Percentiles rank a stretch among this genome's conserved stretches.
Conservation (phyloP, 345 rosid species). For the Fremontodendron californicum region DNA sequence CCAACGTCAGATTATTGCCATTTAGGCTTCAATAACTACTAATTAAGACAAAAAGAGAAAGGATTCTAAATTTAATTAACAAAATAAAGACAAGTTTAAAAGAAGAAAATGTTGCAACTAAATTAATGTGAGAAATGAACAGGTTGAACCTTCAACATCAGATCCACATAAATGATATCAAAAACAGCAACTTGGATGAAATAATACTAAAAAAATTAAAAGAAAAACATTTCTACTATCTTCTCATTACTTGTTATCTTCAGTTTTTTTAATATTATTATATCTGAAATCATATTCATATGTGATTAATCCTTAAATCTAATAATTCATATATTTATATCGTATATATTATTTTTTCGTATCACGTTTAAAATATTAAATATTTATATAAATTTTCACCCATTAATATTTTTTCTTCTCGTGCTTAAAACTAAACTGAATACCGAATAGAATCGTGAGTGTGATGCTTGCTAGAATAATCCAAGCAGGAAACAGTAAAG, state of each 20-base stretch:
- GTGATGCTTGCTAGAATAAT: background rate
- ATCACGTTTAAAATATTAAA: too few species aligned
- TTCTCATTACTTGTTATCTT: background rate
- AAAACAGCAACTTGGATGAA: conserved; percentile 1
- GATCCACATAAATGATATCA: background rate
- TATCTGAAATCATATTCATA: background rate
- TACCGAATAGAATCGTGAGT: background rate
- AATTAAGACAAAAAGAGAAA: background rate
- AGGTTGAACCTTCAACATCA: background rate
- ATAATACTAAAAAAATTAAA: background rate
- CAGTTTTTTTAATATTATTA: background rate
- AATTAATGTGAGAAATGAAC: too few species aligned
- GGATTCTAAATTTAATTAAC: background rate
- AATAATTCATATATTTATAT: too few species aligned
- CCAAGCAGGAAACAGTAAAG: background rate
- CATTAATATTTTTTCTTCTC: too few species aligned
- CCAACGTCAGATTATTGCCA: background rate
- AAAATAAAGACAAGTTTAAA: background rate
- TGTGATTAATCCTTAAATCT: too few species aligned
- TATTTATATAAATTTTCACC: too few species aligned
- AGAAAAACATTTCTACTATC: background rate
- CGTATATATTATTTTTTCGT: too few species aligned
- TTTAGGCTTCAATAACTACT: background rate
- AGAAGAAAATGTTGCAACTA: background rate
- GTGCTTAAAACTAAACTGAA: background rate